Evolutionary conservation across 2,329 filamentous ascomycete species (phyloP).

Genomic region (Rutstroemia sp.): DNA sequence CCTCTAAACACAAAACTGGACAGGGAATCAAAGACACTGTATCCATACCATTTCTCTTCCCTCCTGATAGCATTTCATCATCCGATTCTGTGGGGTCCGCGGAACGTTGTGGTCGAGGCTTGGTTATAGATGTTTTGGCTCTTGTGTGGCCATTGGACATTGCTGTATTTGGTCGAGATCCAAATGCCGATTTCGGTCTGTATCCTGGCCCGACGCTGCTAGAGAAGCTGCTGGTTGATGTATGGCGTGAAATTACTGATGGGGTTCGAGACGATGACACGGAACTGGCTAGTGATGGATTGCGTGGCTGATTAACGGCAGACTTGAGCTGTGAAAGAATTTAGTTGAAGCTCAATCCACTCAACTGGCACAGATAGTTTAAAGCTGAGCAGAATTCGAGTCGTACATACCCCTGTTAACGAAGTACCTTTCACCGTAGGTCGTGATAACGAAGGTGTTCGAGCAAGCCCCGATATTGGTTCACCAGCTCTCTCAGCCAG

Average conservation of each 20-base stretch:
- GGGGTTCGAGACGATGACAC: conserved; percentile 33
- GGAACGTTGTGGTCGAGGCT: conserved; percentile 35
- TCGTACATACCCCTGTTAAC: conserved; percentile 20
- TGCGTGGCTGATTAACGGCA: conserved; percentile 10
- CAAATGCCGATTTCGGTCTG: conserved; percentile 38
- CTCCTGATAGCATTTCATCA: conserved; percentile 25
- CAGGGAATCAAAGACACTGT: conserved; percentile 28
- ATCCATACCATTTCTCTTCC: conserved; percentile 46
- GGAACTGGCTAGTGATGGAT: conserved; percentile 33
- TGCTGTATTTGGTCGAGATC: conserved; percentile 41
- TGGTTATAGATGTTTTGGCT: conserved; percentile 32
- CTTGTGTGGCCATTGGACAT: conserved; percentile 42
- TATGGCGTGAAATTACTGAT: conserved; percentile 36
- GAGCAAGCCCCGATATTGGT: conserved; percentile 32
- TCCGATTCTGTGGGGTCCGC: conserved; percentile 31
- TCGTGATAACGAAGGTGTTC: conserved; percentile 36
- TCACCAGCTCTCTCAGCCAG: conserved; percentile 49
- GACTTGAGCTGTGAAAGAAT: background rate
- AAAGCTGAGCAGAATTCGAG: background rate
- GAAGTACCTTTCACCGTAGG: conserved; percentile 27
- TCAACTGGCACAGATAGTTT: background rate
- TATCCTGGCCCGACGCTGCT: conserved; percentile 48
- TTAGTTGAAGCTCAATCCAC: background rate
- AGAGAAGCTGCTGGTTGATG: conserved; percentile 43
- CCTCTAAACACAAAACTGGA: conserved; percentile 15